Base-by-base conservation (phyloP, 192 early-diverging fungal genomes). In the Coemansia sp. region DNA sequence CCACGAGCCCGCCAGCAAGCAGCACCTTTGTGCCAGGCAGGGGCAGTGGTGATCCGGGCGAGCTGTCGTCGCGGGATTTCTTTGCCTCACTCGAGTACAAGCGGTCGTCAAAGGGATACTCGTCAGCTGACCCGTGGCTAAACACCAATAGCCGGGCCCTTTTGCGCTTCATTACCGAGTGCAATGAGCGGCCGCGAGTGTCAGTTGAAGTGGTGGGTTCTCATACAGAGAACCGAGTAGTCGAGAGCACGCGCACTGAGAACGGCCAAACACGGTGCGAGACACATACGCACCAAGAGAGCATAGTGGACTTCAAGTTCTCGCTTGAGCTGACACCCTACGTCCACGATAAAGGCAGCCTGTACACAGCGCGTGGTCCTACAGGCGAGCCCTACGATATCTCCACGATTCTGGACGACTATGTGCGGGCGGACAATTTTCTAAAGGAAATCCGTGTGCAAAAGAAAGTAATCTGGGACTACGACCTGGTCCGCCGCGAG, bases 391-490 rank as follows among this genome's bases (percentile, higher is more conserved):
- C 79, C n/a, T 61, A 63, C 38, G 79, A 82, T 1, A 48, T 82
- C 10, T 50, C 64, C 18, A 6, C 28, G 18, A 26, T 82, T 3
- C 47, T 82, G 55, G 62, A 52, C 3, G 70, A 60, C 61, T 82
- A 82, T 50, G 74, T 82, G 20, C 6, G 26, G 41, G 57, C 79
- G 0, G 64, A 72, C 3, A 76, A 73, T 37, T 57, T 66, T 33
- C 55, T 82, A 26, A 82, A 82, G 62, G 73, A 82, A 18, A 65
- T 82, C 21, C 21, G 34, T 6, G 70, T 82, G 23, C 64, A 70
- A 31, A 82, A 82, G 59, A 76, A 73, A 52, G 79, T 67, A 6
- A 82, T 82, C 16, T 82, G 79, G 79, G 79, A 82, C 62, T 82
- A 82, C 36, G 79, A 76, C 0, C 47, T 65, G 10, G 71, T 68